These are phyloP conservation scores for Penicillium capsulatum DNA, from an alignment of 2,329 filamentous ascomycete species.

Conservation along the genomic window DNA sequence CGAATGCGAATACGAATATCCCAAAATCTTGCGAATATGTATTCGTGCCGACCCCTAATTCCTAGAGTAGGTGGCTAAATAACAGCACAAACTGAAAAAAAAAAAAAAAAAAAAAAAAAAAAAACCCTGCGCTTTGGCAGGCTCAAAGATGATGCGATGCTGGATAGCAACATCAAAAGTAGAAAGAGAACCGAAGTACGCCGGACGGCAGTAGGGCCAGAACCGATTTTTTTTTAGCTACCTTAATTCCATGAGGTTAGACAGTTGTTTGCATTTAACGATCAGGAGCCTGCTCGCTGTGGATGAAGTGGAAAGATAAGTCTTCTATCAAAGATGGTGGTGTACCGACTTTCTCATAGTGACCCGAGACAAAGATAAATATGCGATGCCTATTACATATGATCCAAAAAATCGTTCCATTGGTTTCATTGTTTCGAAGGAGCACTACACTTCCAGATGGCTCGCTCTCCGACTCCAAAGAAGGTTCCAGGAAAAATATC, in stretches of 20 bases:
- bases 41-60: neutral
- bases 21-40: neutral
- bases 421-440: neutral
- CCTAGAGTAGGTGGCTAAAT: neutral
- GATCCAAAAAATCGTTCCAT: neutral
- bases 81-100: neutral
- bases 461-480: neutral
- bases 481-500: neutral
- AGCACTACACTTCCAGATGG: neutral
- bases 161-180: neutral
- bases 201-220: neutral
- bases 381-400: neutral
- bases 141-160: neutral
- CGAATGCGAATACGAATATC: neutral
- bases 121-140: no score
- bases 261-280: neutral
- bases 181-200: neutral
- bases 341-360: neutral
- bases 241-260: neutral
- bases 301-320: neutral
- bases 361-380: neutral
- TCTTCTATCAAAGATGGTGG: neutral
- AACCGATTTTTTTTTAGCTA: neutral
- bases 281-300: neutral
- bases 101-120: neutral